These are phyloP conservation scores for Akanthomyces uredinophilus DNA, from an alignment of 2,329 filamentous ascomycete genomes.

Conservation along the genomic window DNA sequence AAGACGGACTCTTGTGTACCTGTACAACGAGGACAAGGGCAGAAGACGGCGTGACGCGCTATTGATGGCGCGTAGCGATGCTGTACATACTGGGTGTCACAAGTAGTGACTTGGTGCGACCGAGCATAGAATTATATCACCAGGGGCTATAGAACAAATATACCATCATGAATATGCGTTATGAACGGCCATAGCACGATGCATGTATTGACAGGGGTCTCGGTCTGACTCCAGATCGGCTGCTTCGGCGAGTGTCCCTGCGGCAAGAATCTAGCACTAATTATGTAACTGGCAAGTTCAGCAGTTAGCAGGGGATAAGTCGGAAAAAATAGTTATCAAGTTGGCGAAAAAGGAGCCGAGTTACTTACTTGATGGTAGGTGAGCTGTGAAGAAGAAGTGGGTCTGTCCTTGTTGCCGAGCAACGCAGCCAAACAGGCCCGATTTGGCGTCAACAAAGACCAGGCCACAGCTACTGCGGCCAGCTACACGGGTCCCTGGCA, in stretches of 20 bases:
- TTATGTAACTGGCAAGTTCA: too few relatives aligned
- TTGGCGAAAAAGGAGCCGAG: background rate
- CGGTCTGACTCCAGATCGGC: background rate
- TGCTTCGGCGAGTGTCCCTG: background rate
- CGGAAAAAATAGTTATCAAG: too few relatives aligned
- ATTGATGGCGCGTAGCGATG: background rate
- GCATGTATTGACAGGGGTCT: background rate
- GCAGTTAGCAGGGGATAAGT: too few relatives aligned
- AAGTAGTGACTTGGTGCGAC: background rate
- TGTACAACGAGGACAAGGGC: background rate
- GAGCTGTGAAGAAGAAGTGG: slow-evolving; percentile 3
- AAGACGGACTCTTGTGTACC: background rate
- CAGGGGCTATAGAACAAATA: slow-evolving; percentile 13
- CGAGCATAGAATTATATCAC: background rate
- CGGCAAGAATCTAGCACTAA: too few relatives aligned
- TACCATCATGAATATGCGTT: background rate
- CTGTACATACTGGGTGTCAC: background rate
- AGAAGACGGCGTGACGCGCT: slow-evolving; percentile 15
- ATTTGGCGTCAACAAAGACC: slow-evolving; percentile 14
- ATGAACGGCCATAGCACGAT: background rate
- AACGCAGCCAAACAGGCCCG: slow-evolving; percentile 12
- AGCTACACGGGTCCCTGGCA: background rate
- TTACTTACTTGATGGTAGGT: background rate
- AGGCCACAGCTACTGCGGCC: background rate
- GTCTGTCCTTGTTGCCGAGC: slow-evolving; percentile 4